Base-by-base conservation (phyloP, 2,329 filamentous ascomycete genomes). In the Trichoderma arundinaceum region DNA sequence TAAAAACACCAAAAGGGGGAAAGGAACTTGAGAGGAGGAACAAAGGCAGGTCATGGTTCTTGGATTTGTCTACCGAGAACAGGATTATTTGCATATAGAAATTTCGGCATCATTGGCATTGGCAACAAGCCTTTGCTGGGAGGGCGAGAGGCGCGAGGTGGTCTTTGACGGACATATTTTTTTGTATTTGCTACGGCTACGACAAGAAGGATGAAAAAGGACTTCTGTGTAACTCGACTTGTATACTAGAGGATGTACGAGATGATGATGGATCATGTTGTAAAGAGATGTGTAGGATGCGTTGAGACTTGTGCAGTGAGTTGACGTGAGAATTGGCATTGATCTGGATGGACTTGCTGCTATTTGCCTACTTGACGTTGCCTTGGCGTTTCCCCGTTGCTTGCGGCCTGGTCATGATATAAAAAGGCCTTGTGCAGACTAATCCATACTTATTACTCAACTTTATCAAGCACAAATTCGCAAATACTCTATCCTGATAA, bases 191-290 rank as follows among this genome's bases (percentile, higher is more conserved):
- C 51, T 61, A 38, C 56, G 49, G 43, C 51, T 61, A 38, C 56
- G 49, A 46, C 19, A n/a, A 38, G 57, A 56, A 54, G 51, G 57
- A 44, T 48, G 41, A 39, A 56, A 43, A 61, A 35, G 22, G 17
- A 39, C 51, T 46, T 61, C 48, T 66, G 48, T 66, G 56, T 66
- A 65, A 43, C 33, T 65, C 28, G 64, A 44, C 13, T 48, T 66
- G 64, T 66, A 66, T 66, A 66, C 12, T 68, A 66, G 65, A 68
- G 49, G 60, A 51, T 66, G 67, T 67, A 68, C 35, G 67, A 68
- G 57, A 57, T 61, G 67, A 66, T 54, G 59, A 68, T 60, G 58
- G 48, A 33, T 33, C 15, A 63, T 57, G n/a, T 41, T 44, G 41
- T 38, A 46, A 8, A 46, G 12, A 35, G 7, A n/a, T 35, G 38